Base-by-base conservation (phyloP, 805 yeast genomes). In the Spencermartinsiella europaea region DNA sequence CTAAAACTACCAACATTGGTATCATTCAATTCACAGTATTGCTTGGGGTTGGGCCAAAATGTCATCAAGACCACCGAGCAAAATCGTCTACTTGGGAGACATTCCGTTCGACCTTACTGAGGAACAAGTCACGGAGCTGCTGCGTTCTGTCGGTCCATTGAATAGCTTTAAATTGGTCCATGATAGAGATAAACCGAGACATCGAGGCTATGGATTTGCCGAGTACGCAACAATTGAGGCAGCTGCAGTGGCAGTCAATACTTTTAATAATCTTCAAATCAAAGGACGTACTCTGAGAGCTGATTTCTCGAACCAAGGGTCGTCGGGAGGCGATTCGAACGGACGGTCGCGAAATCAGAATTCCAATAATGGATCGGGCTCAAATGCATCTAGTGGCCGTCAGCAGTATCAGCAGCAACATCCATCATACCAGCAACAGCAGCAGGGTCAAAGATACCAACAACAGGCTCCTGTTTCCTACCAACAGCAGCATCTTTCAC, bases 81-180 rank as follows among this genome's bases (percentile, higher is more conserved):
- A 54, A 28, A 45, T 47, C 17, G 50, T 57, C 1, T 57, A 50
- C 38, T 48, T 57, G 36, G 60, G 61, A n/a, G 58, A 57, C 34
- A 54, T 57, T 35, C 61, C 61, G n/a, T 57, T 43, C 47, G 61
- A 57, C 20, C 44, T 54, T 35, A 41, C 45, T 8, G 57, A 55
- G 40, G 47, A 53, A 2, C 57, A 57, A 25, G 51, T 57, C 2
- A 42, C 43, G 17, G 55, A 52, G 34, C 42, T 54, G 20, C 48
- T 49, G 5, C 39, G 25, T 10, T 31, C 51, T 4, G 44, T 41
- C n/a, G 62, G 58, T 1, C 54, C 59, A 0, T 50, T 57, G 5
- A 38, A 34, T 22, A 49, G 46, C 17, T 46, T 56, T 36, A 40
- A 48, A 14, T 46, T 58, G 34, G 54, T 57, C 12, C 42, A 47